Evolutionary conservation across 2,329 filamentous ascomycete genomes (phyloP).

Genomic region (Tolypocladium album): DNA sequence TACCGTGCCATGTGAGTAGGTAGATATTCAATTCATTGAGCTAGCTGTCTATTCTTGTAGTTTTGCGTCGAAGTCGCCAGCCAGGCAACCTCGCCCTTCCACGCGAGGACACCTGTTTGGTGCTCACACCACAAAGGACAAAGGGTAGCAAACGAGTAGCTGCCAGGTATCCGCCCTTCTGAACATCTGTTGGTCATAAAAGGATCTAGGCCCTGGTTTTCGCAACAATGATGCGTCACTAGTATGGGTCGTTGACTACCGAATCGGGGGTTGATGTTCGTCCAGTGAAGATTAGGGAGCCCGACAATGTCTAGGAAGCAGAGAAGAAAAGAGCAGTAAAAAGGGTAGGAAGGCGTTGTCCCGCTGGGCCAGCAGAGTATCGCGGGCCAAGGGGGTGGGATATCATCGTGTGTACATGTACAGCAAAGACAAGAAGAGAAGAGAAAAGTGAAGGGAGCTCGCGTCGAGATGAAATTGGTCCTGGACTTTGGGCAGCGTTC

Average conservation of each 20-base stretch:
- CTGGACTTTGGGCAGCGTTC: no score
- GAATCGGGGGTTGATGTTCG: background rate
- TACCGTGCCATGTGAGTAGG: background rate
- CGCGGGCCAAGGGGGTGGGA: slow-evolving; percentile 2
- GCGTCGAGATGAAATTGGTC: background rate
- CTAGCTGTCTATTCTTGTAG: background rate
- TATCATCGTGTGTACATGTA: slow-evolving; percentile 6
- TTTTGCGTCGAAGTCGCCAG: background rate
- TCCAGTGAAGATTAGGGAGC: background rate
- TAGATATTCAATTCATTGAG: background rate
- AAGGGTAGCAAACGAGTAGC: background rate
- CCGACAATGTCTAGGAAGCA: background rate
- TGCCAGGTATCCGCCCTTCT: background rate
- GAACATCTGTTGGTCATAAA: background rate
- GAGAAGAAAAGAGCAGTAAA: background rate
- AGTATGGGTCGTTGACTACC: background rate
- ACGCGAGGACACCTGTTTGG: background rate
- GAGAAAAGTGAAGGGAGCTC: background rate
- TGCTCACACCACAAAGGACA: no score
- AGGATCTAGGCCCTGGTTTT: background rate
- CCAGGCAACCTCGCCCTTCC: background rate
- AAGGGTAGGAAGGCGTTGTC: background rate
- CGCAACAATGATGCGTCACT: background rate
- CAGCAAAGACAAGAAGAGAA: background rate
- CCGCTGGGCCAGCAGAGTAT: background rate